Percentiles rank a stretch among this genome's conserved stretches.
phyloP scores from a whole-genome alignment of 352 stramenopile species.

The Phytophthora idaei region DNA sequence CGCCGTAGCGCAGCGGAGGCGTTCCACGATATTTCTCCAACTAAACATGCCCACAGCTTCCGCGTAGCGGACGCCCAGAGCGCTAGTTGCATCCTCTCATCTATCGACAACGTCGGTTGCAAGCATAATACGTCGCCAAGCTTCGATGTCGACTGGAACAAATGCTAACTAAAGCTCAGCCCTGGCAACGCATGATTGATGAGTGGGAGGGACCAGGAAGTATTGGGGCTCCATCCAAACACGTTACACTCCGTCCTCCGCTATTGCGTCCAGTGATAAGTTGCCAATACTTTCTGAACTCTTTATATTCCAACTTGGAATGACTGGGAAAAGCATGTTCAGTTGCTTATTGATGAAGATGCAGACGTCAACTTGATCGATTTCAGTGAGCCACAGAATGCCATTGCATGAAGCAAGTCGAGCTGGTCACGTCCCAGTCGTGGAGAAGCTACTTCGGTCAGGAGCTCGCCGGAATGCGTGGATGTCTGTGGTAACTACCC shows the following conservation, averaged over 20 bases:
- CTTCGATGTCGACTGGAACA: constrained; percentile 36
- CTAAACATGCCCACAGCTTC: too few species aligned
- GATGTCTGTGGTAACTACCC: constrained; percentile 58
- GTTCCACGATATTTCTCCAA: too few species aligned
- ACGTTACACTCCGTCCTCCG: constrained; percentile 13
- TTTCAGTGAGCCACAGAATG: constrained; percentile 48
- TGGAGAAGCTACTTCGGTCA: constrained; percentile 41
- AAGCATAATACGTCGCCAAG: constrained; percentile 45
- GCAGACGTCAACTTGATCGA: constrained; percentile 57
- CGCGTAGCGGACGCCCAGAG: too few species aligned
- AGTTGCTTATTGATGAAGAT: constrained; percentile 33
- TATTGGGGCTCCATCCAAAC: constrained; percentile 37
- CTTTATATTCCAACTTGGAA: constrained; percentile 62
- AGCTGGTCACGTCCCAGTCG: constrained; percentile 44
- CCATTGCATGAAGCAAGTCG: constrained; percentile 66
- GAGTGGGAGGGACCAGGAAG: constrained; percentile 14
- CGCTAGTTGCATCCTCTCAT: too few species aligned
- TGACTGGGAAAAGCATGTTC: constrained; percentile 39
- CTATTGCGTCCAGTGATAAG: constrained; percentile 8
- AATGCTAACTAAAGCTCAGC: constrained; percentile 24
- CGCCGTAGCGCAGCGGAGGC: too few species aligned
- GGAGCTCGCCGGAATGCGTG: constrained; percentile 45
- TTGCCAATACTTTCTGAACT: constrained; percentile 28
- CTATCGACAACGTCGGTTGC: constrained; percentile 35
- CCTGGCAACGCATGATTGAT: constrained; percentile 40